Base-by-base conservation (phyloP, 192 early-diverging fungal genomes). In the Podila clonocystis region DNA sequence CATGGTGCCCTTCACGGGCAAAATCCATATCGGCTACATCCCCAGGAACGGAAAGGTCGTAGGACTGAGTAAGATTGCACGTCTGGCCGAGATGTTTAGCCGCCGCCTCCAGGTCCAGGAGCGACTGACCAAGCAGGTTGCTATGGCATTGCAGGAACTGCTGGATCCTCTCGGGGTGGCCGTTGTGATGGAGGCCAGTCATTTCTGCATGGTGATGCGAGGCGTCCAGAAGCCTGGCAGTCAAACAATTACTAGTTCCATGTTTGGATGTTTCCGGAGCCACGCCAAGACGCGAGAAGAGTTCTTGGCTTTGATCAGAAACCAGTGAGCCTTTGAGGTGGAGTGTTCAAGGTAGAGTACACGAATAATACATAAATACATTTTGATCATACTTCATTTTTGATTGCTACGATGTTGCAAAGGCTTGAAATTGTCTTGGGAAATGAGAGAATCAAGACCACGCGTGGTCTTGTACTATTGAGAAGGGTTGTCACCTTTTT, bases 1-100 rank as follows among this genome's bases (percentile, higher is more conserved):
- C 73, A 89, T 99, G 88, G 97, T 99, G 4, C 98, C 98, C 29
- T 98, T 99, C 82, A 92, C 91, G 63, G 98, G 98, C 69, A 99
- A 96, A 91, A 93, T 99, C 63, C 91, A 91, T 67, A 99, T 99
- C 70, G 98, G 95, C 11, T 99, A 99, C 83, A 95, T 99, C 67
- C 96, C 98, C 17, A 50, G 73, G 62, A 95, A 97, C 82, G 90
- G 94, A 57, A 91, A 94, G 41, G 98, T 99, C 9, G 88, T 99
- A 45, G 98, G 98, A n/a, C 84, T 99, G 67, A 94, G 93, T 84
- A 99, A 99, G 83, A 89, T 99, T 71, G 98, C 98, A 33, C 92
- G 98, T n/a, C 94, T 99, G 60, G 97, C 98, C 13, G 98, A 99
- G 85, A 97, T 99, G 96, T 97, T 99, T 82, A 91, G 92, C 63